A percentile compares a stretch with the other conserved stretches of the same genome.
These are phyloP conservation scores for Sporothrix euskadiensis DNA, from an alignment of 2,329 filamentous ascomycete genomes.

Conservation along the genomic window DNA sequence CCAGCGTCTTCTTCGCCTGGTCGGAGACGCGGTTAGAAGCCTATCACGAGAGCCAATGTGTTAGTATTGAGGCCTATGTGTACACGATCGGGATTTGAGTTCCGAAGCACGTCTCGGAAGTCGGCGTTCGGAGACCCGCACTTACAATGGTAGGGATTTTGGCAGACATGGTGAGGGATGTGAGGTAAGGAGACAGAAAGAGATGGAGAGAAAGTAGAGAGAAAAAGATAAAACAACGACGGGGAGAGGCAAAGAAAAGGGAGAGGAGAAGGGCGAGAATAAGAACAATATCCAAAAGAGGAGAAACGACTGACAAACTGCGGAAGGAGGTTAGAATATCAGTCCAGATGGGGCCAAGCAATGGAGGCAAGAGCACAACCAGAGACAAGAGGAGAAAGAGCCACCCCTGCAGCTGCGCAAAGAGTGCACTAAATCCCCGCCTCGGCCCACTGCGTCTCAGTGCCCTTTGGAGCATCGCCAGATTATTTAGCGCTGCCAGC, in stretches of 20 bases:
- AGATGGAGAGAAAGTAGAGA: background rate
- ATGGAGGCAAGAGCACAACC: background rate
- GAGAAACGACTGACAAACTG: background rate
- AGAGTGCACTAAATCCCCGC: slow-evolving; percentile 14
- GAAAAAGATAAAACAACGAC: background rate
- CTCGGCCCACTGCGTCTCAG: slow-evolving; percentile 24
- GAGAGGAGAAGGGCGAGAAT: background rate
- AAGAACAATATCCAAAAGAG: slow-evolving; percentile 12
- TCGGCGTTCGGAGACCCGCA: slow-evolving; percentile 7
- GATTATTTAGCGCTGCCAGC: slow-evolving; percentile 7
- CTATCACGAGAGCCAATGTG: slow-evolving; percentile 30
- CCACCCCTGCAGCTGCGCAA: background rate
- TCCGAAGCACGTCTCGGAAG: background rate
- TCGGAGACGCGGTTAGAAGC: slow-evolving; percentile 69
- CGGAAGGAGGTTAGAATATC: slow-evolving; percentile 14
- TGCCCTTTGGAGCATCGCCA: slow-evolving; percentile 22
- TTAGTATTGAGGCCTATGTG: background rate
- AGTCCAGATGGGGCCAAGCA: background rate
- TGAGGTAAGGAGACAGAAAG: background rate
- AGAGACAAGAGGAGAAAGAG: slow-evolving; percentile 13
- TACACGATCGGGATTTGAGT: background rate
- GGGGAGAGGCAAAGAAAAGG: background rate
- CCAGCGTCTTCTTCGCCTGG: slow-evolving; percentile 77
- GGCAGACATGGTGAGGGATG: slow-evolving; percentile 44
- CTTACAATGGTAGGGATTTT: slow-evolving; percentile 51